Percentiles rank a stretch among this genome's conserved stretches.
Evolutionary conservation across 345 rosid species (phyloP).

Genomic region (Sisymbrium irio): DNA sequence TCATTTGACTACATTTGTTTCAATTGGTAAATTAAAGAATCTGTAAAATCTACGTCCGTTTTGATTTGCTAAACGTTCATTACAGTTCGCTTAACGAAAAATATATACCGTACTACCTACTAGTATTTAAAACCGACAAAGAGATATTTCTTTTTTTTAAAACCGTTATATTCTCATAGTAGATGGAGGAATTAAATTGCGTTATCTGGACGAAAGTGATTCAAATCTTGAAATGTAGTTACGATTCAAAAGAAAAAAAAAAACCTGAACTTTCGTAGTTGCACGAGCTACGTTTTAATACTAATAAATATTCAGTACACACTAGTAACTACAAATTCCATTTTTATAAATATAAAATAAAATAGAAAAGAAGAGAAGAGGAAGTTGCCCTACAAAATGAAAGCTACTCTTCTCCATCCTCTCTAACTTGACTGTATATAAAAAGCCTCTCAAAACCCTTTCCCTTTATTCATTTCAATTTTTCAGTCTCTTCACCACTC

Average conservation of each 20-base stretch:
- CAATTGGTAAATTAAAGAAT: not conserved
- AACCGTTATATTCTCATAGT: not conserved
- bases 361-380: not conserved
- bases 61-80: not conserved
- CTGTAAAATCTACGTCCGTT: not conserved
- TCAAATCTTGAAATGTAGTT: conserved; percentile 16
- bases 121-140: not conserved
- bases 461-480: conserved; percentile 4
- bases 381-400: conserved; percentile 30
- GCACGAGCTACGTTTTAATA: conserved; percentile 40
- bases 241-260: not conserved
- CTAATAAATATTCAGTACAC: conserved; percentile 25
- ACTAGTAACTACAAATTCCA: conserved; percentile 20
- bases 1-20: not conserved
- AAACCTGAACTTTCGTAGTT: conserved; percentile 34
- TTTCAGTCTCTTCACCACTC: not conserved
- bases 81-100: not conserved
- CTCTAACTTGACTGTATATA: conserved; percentile 19
- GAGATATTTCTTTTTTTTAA: not conserved
- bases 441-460: conserved; percentile 11
- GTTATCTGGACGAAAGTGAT: conserved; percentile 24
- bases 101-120: not conserved
- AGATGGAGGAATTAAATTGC: conserved; percentile 17
- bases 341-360: not conserved
- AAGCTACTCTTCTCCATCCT: conserved; percentile 21